Evolutionary conservation across 192 early-diverging fungal species (phyloP), one percentile per base, ranked within the genome.

Genomic region (Coemansia sp.): DNA sequence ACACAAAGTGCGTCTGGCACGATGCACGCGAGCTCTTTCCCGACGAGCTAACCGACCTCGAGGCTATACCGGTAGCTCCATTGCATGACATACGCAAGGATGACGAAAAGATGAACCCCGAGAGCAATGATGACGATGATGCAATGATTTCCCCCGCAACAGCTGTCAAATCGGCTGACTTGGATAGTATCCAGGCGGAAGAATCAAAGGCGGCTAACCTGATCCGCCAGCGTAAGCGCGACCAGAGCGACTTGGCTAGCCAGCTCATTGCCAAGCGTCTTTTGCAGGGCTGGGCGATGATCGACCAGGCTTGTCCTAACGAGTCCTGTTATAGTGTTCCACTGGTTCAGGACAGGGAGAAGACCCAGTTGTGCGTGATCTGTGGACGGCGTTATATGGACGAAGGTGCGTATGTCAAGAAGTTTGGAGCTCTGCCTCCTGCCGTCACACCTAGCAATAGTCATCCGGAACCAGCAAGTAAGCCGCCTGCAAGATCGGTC

Each of bases 1-100:
- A 60, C 3, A 10, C 48, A 36, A 81, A 76, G 51, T 81, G 78
- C 37, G 78, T 81, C 13, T 76, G 69, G 78, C 78, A 81, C 51
- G 70, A 81, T 39, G 73, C 63, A 0, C 21, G 35, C 5, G 78
- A 81, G 64, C 57, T 81, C 33, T 76, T 75, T 39, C 70, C 73
- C 18, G 73, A 81, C 23, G 78, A 81, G 21, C 3, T 60, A 9
- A 39, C 40, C 6, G 35, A 63, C 1, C 65, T 55, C 0, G 73
- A 67, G 55, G 39, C 20, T 3, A 18, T 7, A 5, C n/a, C 36
- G 23, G 5, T 24, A 18, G 35, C 26, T 20, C 36, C 20, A 20
- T 0, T 24, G 33, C 26, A 20, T 1, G 33, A 33, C 28, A 53
- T 26, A 31, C 51, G 26, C 11, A 53, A 7, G 23, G 28, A 33